These are phyloP conservation scores for Claviceps quebecensis DNA, from an alignment of 2,329 filamentous ascomycete species.

Conservation along the genomic window DNA sequence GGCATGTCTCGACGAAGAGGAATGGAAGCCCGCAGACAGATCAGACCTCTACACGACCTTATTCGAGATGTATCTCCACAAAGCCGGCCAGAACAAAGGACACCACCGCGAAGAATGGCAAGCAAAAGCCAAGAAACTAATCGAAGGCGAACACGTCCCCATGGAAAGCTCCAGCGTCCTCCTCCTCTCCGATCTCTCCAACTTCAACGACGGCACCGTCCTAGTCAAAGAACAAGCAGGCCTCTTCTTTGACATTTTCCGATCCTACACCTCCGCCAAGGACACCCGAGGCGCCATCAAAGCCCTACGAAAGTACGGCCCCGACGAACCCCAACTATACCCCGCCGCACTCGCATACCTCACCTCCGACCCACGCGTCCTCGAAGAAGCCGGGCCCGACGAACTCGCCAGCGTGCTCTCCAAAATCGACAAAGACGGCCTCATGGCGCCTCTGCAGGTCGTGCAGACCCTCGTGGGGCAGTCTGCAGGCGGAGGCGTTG, in stretches of 20 bases:
- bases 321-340: conserved; percentile 82
- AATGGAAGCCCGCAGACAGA: conserved; percentile 59
- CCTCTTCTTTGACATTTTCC: conserved; percentile 86
- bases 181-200: conserved; percentile 77
- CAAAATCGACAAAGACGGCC: conserved; percentile 76
- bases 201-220: conserved; percentile 80
- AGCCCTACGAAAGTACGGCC: conserved; percentile 81
- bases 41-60: conserved; percentile 85
- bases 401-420: conserved; percentile 69
- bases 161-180: conserved; percentile 94
- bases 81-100: conserved; percentile 62
- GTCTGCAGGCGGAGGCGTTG: conserved; percentile 43
- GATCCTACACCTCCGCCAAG: conserved; percentile 83
- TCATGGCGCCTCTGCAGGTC: conserved; percentile 93
- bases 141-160: conserved; percentile 64
- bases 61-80: conserved; percentile 96
- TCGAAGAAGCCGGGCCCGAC: conserved; percentile 70
- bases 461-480: conserved; percentile 76
- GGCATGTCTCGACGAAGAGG: conserved; percentile 61
- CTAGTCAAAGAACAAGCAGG: conserved; percentile 90
- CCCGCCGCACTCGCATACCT: conserved; percentile 87
- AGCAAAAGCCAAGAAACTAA: conserved; percentile 74
- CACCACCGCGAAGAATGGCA: conserved; percentile 64
- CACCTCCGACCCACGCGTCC: conserved; percentile 65
- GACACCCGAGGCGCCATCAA: conserved; percentile 85